A percentile compares a stretch with the other conserved stretches of the same genome.
phyloP scores from a whole-genome alignment of 192 early-diverging fungal genomes.

The Phlyctochytrium planicorne region DNA sequence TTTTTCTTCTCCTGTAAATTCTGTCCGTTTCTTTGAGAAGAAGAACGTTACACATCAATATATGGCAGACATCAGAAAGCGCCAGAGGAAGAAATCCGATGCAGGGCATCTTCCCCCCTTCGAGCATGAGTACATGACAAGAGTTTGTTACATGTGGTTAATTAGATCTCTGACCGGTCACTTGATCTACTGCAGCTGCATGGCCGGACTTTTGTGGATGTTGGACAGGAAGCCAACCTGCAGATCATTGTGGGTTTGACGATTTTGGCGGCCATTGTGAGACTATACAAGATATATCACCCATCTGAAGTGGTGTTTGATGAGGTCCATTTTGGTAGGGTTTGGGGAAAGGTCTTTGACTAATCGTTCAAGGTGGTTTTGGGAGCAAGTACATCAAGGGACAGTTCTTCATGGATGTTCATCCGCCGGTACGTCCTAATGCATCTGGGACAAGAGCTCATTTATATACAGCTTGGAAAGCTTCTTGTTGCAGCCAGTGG shows the following conservation, averaged over 20 bases:
- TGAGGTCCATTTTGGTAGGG: constrained; percentile 48
- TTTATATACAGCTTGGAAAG: constrained; percentile 35
- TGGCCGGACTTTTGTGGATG: constrained; percentile 21
- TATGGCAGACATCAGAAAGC: constrained; percentile 3
- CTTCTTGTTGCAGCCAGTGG: constrained; percentile 46
- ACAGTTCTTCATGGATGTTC: constrained; percentile 58
- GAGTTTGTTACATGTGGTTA: neutral
- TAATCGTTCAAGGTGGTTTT: constrained; percentile 32
- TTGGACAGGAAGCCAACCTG: constrained; percentile 29
- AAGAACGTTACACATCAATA: neutral
- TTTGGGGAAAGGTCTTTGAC: neutral
- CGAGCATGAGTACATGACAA: neutral
- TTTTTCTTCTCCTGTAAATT: no score
- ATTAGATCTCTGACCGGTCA: neutral
- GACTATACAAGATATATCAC: constrained; percentile 43
- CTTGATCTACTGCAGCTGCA: neutral
- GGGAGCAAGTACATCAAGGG: constrained; percentile 51
- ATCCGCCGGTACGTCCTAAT: constrained; percentile 41
- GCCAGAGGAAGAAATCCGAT: neutral
- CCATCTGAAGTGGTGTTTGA: constrained; percentile 51
- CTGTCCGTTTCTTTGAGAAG: no score
- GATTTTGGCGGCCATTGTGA: constrained; percentile 35
- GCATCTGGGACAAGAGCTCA: neutral
- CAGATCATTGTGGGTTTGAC: constrained; percentile 30
- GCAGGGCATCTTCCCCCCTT: neutral